Evolutionary conservation across 2,329 filamentous ascomycete genomes (phyloP).

Genomic region (Aspergillus caelatus): DNA sequence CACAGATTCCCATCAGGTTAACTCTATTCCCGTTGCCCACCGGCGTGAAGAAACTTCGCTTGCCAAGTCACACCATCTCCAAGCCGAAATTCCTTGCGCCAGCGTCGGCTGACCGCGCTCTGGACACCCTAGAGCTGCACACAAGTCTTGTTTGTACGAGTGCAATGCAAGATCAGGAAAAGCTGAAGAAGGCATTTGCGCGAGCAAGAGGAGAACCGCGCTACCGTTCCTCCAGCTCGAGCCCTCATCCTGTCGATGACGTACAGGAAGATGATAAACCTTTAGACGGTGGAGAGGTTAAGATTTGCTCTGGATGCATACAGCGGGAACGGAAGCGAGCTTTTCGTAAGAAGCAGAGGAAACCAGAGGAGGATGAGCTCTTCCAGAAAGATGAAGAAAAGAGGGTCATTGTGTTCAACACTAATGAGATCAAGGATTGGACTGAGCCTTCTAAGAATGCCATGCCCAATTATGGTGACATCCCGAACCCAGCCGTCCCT

Average conservation of each 20-base stretch:
- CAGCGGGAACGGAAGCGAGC: constrained; percentile 88
- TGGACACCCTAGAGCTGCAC: constrained; percentile 77
- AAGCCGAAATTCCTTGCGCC: constrained; percentile 90
- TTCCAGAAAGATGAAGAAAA: constrained; percentile 81
- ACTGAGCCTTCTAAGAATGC: constrained; percentile 62
- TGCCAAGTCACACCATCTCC: constrained; percentile 88
- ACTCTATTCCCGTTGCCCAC: constrained; percentile 74
- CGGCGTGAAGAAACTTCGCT: constrained; percentile 77
- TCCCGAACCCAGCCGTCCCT: constrained; percentile 35
- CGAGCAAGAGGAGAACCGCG: constrained; percentile 51
- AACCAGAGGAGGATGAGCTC: constrained; percentile 85
- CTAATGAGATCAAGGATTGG: constrained; percentile 84
- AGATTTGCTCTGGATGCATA: constrained; percentile 90
- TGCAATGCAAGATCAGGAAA: constrained; percentile 75
- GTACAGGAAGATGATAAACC: constrained; percentile 71
- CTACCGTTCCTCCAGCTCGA: constrained; percentile 43
- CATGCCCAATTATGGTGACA: constrained; percentile 47
- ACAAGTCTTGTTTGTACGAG: constrained; percentile 89
- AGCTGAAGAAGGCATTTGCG: constrained; percentile 67
- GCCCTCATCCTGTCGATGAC: constrained; percentile 48
- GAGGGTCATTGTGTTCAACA: constrained; percentile 89
- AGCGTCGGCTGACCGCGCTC: constrained; percentile 63
- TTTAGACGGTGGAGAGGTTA: constrained; percentile 88
- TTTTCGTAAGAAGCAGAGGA: constrained; percentile 89
- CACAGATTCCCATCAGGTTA: constrained; percentile 88